Percentiles rank a stretch among this genome's conserved stretches.
Evolutionary conservation across 768 basidiomycete species (phyloP).

Genomic region (Termitomyces sp.): DNA sequence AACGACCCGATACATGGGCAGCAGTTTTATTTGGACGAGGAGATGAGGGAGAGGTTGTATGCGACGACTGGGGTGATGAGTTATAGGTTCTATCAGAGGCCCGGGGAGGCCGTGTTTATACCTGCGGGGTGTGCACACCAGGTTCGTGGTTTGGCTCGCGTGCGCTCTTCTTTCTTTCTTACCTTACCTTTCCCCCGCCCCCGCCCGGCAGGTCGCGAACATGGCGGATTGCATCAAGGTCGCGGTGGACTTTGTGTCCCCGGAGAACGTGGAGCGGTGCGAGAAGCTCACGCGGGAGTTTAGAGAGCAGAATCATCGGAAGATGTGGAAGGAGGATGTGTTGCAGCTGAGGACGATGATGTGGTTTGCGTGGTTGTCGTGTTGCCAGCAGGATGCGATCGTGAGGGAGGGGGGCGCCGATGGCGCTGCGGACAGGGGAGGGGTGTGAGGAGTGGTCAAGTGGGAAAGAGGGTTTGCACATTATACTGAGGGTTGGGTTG

Average conservation of each 20-base stretch:
- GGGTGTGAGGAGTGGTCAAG: too few relatives aligned
- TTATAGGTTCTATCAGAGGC: constrained; percentile 82
- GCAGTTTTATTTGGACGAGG: constrained; percentile 74
- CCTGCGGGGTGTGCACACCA: constrained; percentile 93
- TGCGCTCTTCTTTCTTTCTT: too few relatives aligned
- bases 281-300: constrained; percentile 85
- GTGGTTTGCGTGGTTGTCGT: constrained; percentile 90
- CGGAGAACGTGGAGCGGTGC: constrained; percentile 86
- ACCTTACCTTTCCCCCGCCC: too few relatives aligned
- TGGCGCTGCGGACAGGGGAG: neutral
- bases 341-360: constrained; percentile 88
- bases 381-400: constrained; percentile 30
- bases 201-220: constrained; percentile 81
- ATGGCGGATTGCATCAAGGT: constrained; percentile 95
- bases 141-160: constrained; percentile 29
- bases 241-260: constrained; percentile 90
- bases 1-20: constrained; percentile 91
- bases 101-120: constrained; percentile 92
- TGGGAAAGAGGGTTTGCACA: too few relatives aligned
- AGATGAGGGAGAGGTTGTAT: constrained; percentile 60
- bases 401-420: neutral
- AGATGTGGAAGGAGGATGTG: constrained; percentile 93
- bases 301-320: constrained; percentile 79
- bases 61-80: constrained; percentile 67
- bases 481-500: constrained; percentile 94